Evolutionary conservation across 768 basidiomycete species (phyloP), one percentile per base, ranked within the genome.

Genomic region (Tricholoma matsutake): DNA sequence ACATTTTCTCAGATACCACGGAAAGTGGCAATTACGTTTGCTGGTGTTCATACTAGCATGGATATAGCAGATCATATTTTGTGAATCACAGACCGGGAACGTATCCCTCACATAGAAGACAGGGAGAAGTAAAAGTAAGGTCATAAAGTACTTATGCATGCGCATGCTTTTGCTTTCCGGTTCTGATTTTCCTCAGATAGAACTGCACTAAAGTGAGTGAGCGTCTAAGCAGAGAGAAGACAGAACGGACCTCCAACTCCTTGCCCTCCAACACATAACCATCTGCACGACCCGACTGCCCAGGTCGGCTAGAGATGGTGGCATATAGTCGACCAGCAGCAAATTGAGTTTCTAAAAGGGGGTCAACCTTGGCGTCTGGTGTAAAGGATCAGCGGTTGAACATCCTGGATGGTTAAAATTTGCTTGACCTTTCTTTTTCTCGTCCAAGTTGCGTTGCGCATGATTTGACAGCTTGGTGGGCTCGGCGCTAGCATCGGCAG

Each of bases 201-300:
- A 98, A 97, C 92, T 96, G 67, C 10, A 51, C 47, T 65, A 68
- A 22, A 63, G 31, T 71, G 63, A 73, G 67, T 54, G 56, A 52
- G 54, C 60, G 57, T 61, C 39, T 31, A 43, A 31, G 14, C 41
- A 5, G 52, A 64, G 2, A 9, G 31, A 35, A 37, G 34, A 9
- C 51, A 16, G 62, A 49, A 72, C 83, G 55, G 65, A 96, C 94
- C 85, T 98, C 96, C 59, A 98, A 88, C 76, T 99, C 97, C 80
- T 93, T 95, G 72, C 97, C 97, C 83, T 99, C 97, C 57, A 99
- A 86, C 64, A 99, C 81, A 79, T 98, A 98, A 56, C 97, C 97
- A 75, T 99, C 97, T 60, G 91, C 88, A 66, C 97, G 94, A 29
- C 97, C 97, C 59, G 87, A 91, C 77, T 99, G 97, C 41, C 97